A percentile compares a stretch with the other conserved stretches of the same genome.
These are phyloP conservation scores for Aureobasidium subglaciale DNA, from an alignment of 2,329 filamentous ascomycete species.

Conservation along the genomic window DNA sequence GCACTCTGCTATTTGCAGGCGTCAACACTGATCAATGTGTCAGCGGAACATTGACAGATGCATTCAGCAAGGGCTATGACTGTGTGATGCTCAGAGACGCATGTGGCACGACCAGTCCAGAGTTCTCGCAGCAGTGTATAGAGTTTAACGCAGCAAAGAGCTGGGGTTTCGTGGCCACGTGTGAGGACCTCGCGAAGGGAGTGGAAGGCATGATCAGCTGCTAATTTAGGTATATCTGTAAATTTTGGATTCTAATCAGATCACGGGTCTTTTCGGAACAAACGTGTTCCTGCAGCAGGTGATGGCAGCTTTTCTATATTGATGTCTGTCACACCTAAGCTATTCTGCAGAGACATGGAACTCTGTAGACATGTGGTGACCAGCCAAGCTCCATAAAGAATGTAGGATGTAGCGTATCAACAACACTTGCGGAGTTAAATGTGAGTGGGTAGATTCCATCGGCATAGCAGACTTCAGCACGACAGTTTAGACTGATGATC, in stretches of 20 bases:
- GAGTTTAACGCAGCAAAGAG: constrained; percentile 31
- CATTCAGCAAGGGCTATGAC: constrained; percentile 50
- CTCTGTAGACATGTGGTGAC: too few relatives aligned
- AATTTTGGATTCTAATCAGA: too few relatives aligned
- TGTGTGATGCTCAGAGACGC: constrained; percentile 50
- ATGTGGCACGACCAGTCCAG: constrained; percentile 45
- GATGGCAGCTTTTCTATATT: too few relatives aligned
- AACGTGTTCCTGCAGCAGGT: neutral
- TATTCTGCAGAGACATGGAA: too few relatives aligned
- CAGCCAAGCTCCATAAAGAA: too few relatives aligned
- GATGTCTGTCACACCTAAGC: too few relatives aligned
- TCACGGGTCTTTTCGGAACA: neutral
- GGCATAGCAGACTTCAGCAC: too few relatives aligned
- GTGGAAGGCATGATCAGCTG: constrained; percentile 17
- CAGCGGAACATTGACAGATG: constrained; percentile 49
- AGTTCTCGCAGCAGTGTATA: constrained; percentile 29
- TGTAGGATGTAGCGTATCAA: too few relatives aligned
- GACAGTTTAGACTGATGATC: too few relatives aligned
- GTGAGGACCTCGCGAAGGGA: constrained; percentile 25
- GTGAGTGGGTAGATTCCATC: too few relatives aligned
- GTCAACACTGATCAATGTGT: constrained; percentile 59
- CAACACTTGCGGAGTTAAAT: too few relatives aligned
- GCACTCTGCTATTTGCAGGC: constrained; percentile 50
- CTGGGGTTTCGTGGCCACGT: constrained; percentile 28
- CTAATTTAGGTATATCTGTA: too few relatives aligned